These are phyloP conservation scores for Ceratobasidium sp. DNA, from an alignment of 1,284 basidiomycete genomes.

Conservation along the genomic window DNA sequence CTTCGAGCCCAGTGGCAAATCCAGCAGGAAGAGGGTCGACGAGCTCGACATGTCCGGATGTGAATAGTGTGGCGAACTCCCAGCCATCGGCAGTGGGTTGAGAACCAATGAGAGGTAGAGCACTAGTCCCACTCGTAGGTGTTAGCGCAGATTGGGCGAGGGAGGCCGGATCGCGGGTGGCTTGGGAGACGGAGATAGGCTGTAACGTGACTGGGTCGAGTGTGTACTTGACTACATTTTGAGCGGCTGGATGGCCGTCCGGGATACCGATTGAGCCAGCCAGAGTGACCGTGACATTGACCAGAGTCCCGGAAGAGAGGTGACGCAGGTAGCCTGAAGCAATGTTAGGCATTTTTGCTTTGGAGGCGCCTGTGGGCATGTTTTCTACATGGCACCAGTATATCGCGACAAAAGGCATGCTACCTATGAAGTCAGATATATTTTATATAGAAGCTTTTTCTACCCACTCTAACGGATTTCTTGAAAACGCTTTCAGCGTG, in stretches of 20 bases:
- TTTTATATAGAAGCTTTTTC: not conserved
- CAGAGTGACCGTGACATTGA: slow-evolving; percentile 35
- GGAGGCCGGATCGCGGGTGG: not conserved
- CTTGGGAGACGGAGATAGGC: not conserved
- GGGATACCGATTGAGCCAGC: slow-evolving; percentile 45
- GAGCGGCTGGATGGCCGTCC: slow-evolving; percentile 41
- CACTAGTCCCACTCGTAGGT: not conserved
- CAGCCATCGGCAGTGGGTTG: not conserved
- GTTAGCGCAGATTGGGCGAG: slow-evolving; percentile 1
- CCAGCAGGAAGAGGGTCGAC: slow-evolving; percentile 29
- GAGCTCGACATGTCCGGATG: slow-evolving; percentile 22
- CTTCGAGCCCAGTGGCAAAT: slow-evolving; percentile 7
- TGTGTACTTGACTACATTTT: slow-evolving; percentile 3
- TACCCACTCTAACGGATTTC: slow-evolving; percentile 20
- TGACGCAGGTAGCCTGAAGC: slow-evolving; percentile 14
- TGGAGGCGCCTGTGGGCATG: not conserved
- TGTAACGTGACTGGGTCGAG: slow-evolving; percentile 15
- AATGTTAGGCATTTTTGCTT: not conserved
- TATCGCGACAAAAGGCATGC: slow-evolving; percentile 34
- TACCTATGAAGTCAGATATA: not conserved
- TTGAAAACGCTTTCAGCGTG: slow-evolving; percentile 14
- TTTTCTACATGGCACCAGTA: slow-evolving; percentile 45
- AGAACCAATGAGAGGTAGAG: not conserved
- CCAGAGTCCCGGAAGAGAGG: not conserved
- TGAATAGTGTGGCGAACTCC: slow-evolving; percentile 5